Evolutionary conservation across 495 filamentous ascomycete species (phyloP).

Genomic region (Darksidea phi): DNA sequence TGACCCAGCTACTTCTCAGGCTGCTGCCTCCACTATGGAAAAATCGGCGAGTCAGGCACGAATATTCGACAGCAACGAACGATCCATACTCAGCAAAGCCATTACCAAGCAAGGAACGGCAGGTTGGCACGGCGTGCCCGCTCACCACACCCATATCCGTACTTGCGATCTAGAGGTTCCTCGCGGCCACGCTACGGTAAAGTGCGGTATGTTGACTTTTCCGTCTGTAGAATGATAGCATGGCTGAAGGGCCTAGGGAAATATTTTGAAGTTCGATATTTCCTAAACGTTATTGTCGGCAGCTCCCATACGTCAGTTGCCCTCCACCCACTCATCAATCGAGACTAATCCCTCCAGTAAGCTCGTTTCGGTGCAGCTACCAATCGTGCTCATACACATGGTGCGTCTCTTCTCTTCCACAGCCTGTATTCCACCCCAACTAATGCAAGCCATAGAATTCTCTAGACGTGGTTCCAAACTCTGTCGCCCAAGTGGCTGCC

Average conservation of each 20-base stretch:
- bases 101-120: conserved; percentile 45
- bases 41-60: conserved; percentile 52
- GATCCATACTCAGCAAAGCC: conserved; percentile 45
- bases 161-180: conserved; percentile 56
- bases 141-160: conserved; percentile 49
- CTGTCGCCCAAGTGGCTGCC: conserved; percentile 55
- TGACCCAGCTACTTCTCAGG: conserved; percentile 30
- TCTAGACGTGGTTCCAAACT: conserved; percentile 60
- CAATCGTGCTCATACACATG: conserved; percentile 58
- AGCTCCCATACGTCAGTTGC: conserved; percentile 46
- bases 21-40: conserved; percentile 51
- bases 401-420: conserved; percentile 32
- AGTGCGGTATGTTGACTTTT: conserved; percentile 41
- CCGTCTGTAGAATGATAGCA: conserved; percentile 12
- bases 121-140: conserved; percentile 49
- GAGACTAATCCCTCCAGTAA: conserved; percentile 40
- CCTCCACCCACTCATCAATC: neutral
- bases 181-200: conserved; percentile 51
- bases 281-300: conserved; percentile 51
- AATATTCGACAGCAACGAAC: conserved; percentile 53
- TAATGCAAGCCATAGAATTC: conserved; percentile 47
- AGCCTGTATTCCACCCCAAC: conserved; percentile 16
- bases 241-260: conserved; percentile 36
- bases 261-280: conserved; percentile 56
- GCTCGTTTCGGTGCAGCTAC: conserved; percentile 53